Evolutionary conservation across 768 basidiomycete genomes (phyloP).

Genomic region (Clathrus columnatus): DNA sequence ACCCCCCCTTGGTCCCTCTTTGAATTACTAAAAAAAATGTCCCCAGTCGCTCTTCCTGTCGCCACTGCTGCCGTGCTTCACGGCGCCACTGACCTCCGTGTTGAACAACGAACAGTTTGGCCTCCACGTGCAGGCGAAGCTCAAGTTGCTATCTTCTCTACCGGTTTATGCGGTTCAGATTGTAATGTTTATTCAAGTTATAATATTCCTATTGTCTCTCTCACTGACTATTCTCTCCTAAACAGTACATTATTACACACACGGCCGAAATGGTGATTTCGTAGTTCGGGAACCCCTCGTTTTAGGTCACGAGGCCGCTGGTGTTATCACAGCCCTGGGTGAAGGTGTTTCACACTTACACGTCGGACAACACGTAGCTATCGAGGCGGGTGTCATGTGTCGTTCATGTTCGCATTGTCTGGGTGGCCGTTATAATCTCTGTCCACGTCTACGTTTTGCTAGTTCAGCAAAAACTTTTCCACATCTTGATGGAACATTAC

Average conservation of each 20-base stretch:
- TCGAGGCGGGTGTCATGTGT: conserved; percentile 91
- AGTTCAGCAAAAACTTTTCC: conserved; percentile 87
- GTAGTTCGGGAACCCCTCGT: conserved; percentile 78
- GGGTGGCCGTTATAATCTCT: conserved; percentile 86
- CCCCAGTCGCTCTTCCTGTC: conserved; percentile 40
- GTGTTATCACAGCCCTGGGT: conserved; percentile 76
- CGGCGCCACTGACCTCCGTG: conserved; percentile 71
- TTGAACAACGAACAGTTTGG: conserved; percentile 66
- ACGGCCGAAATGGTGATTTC: conserved; percentile 90
- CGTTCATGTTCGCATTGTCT: conserved; percentile 60
- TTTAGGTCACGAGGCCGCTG: conserved; percentile 92
- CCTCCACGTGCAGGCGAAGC: conserved; percentile 65
- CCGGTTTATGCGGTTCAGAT: conserved; percentile 88
- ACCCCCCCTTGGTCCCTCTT: conserved; percentile 1
- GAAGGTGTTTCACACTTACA: conserved; percentile 46
- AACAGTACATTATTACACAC: conserved; percentile 82
- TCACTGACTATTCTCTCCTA: not conserved
- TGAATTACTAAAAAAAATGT: conserved; percentile 27
- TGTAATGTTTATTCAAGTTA: conserved; percentile 29
- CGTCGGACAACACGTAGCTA: conserved; percentile 82
- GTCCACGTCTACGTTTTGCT: conserved; percentile 83
- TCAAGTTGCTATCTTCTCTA: conserved; percentile 71
- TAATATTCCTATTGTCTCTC: not conserved
- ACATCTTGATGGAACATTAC: conserved; percentile 88
- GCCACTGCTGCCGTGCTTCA: conserved; percentile 75